These are phyloP conservation scores for Eucalyptus sp. DNA, from an alignment of 345 rosid species.

Conservation along the genomic window DNA sequence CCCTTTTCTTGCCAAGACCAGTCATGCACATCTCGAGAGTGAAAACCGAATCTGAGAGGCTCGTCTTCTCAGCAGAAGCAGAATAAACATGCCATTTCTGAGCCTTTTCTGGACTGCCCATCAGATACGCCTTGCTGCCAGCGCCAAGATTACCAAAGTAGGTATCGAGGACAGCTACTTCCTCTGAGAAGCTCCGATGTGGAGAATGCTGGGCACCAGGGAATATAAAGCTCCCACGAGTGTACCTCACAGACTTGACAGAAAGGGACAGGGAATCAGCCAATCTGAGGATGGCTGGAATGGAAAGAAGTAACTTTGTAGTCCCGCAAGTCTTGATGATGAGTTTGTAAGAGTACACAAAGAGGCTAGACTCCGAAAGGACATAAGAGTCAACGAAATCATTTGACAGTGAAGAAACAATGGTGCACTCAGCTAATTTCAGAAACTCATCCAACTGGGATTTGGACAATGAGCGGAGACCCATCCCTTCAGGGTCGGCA, in stretches of 20 bases:
- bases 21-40: conserved; percentile 98
- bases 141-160: conserved; percentile 49
- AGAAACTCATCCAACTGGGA: conserved; percentile 69
- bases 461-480: conserved; percentile 60
- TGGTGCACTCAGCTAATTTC: conserved; percentile 76
- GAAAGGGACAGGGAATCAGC: conserved; percentile 54
- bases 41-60: conserved; percentile 11
- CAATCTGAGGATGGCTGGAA: conserved; percentile 79
- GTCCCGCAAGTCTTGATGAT: conserved; percentile 98
- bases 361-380: conserved; percentile 96
- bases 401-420: conserved; percentile 81
- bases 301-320: conserved; percentile 76
- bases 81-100: conserved; percentile 93
- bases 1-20: conserved; percentile 60
- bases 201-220: conserved; percentile 82
- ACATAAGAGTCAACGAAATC: conserved; percentile 72
- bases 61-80: conserved; percentile 30
- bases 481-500: conserved; percentile 50
- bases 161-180: conserved; percentile 67
- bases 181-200: conserved; percentile 79
- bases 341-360: conserved; percentile 82
- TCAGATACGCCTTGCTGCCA: conserved; percentile 52
- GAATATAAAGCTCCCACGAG: conserved; percentile 88
- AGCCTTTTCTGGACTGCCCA: conserved; percentile 48
- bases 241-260: conserved; percentile 62